Base-by-base conservation (phyloP, 345 rosid genomes). In the Acer negundo region DNA sequence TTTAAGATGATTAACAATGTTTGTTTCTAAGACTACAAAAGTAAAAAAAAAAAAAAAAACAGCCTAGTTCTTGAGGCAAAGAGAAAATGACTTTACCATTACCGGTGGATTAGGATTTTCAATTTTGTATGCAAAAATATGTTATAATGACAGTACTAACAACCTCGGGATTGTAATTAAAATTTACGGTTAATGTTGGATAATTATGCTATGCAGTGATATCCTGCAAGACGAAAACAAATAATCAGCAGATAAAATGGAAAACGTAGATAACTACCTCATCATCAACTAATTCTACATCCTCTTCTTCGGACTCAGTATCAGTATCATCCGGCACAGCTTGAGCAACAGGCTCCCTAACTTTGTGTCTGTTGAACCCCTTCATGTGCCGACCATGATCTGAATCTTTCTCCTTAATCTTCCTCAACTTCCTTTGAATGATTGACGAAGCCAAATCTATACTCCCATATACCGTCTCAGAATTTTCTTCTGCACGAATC, bases 381-480 rank as follows among this genome's bases (percentile, higher is more conserved):
- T 93, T 95, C 93, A 93, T 86, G 79, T 95, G 99, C 38, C 98
- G 89, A 73, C 99, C 99, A 80, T 80, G 99, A 63, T 95, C 99
- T 24, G 98, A 89, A 3, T 81, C 98, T 84, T 95, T 95, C 87
- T 95, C 99, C 91, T 93, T 95, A 61, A 95, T 95, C 90, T 95
- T 95, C 85, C 98, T 92, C 79, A 95, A 72, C 87, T 95, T 95
- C 80, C 99, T 81, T 59, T 91, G 92, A 31, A 93, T 77, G 53
- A 92, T 88, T 5, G 97, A 82, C 7, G 99, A 91, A 10, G 84
- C 99, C 89, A 92, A 83, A 79, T 95, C 98, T 10, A 95, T 93
- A 81, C 97, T 89, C 20, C 85, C 97, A 38, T 82, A 91, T 7
- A 90, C 82, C 0, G 98, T 85, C 85, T 93, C 99, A 0, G 92